Evolutionary conservation across 768 basidiomycete genomes (phyloP), one percentile per base, ranked within the genome.

Genomic region (Termitomyces heimii): DNA sequence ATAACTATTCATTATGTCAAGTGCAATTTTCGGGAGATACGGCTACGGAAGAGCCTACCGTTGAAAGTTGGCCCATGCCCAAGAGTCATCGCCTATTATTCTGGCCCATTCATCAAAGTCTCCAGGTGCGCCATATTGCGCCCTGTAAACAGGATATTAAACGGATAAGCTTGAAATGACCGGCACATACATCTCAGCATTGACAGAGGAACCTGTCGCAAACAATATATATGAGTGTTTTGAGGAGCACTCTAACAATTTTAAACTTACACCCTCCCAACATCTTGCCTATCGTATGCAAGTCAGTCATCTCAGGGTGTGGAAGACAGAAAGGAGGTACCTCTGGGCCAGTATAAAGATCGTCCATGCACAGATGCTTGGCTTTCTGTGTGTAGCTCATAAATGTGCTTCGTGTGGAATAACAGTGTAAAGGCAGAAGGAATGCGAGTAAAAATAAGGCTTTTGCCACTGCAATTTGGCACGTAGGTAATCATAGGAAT

Each of bases 61-160:
- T 56, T 74, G 71, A 60, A 89, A 75, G 35, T 80, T 76, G 39
- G 77, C 68, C 75, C 79, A 84, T n/a, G 77, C 69, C 88, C 88
- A 89, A 3, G 75, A 72, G 8, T 78, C 70, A 39, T 86, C 81
- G 8, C 78, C 82, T 14, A 73, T 72, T 29, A 82, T 77, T 3
- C 67, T 64, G 0, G 80, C 82, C 79, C 84, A 88, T 66, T 88
- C 80, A 60, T 88, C 82, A 54, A 82, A 88, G 63, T 89, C 88
- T 1, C 80, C 79, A 4, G 88, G 86, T 26, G 84, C 75, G 22
- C 85, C 85, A 28, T 80, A 81, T 14, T 89, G 88, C 42, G 80
- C 81, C 81, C 81, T 78, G 46, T 14, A 54, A 32, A 22, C 39
- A 39, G 9, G 32, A 29, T 29, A 24, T 49, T 29, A 59, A 26